Evolutionary conservation across 495 filamentous ascomycete genomes (phyloP).

Genomic region (Trichoderma reesei): DNA sequence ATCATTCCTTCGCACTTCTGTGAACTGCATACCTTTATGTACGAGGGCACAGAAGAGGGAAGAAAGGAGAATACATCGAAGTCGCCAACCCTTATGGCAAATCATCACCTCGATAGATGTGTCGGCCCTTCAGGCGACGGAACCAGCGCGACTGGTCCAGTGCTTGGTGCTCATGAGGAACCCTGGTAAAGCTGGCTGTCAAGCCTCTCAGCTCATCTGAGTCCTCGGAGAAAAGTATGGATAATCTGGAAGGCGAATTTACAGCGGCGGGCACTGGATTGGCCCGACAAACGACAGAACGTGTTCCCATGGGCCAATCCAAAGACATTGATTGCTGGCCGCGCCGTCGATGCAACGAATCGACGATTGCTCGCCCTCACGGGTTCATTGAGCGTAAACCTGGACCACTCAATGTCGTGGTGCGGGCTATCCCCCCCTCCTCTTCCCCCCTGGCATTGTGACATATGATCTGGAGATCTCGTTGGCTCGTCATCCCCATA

Average conservation of each 20-base stretch:
- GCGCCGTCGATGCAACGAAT: neutral
- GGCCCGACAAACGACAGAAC: neutral
- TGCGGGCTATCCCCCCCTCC: neutral
- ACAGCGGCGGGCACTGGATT: neutral
- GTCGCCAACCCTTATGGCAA: neutral
- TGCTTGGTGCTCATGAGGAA: neutral
- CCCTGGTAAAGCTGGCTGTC: neutral
- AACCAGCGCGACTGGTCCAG: neutral
- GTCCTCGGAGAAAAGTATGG: constrained; percentile 6
- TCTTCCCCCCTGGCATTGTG: neutral
- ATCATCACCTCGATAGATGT: neutral
- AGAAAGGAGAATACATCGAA: too few relatives aligned
- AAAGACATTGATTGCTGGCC: neutral
- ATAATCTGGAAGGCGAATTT: neutral
- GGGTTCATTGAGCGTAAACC: neutral
- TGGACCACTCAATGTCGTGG: neutral
- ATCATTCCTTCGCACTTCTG: too few relatives aligned
- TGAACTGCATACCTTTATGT: too few relatives aligned
- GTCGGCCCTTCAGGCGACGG: neutral
- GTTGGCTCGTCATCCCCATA: neutral
- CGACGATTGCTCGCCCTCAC: neutral
- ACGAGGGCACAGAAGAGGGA: too few relatives aligned
- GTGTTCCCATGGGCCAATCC: neutral
- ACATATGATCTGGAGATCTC: neutral
- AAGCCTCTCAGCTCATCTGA: neutral